Evolutionary conservation across 192 early-diverging fungal species (phyloP), one percentile per base, ranked within the genome.

Genomic region (Rhizophlyctis rosea): DNA sequence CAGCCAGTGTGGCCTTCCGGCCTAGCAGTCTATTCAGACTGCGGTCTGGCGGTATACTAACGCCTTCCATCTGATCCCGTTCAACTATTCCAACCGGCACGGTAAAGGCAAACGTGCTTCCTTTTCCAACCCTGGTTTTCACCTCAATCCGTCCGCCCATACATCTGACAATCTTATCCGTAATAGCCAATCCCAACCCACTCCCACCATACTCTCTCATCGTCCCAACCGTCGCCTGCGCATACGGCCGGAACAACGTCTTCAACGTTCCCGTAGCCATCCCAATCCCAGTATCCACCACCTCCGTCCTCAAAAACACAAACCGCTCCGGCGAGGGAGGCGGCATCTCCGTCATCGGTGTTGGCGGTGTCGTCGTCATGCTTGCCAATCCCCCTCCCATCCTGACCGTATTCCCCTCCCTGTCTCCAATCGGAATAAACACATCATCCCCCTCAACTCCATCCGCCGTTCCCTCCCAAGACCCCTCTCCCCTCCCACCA

Each of bases 141-240:
- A 34, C 59, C 14, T 24, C 55, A 25, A 70, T 54, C 9, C 29
- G 44, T 21, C 68, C 68, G n/a, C 62, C 62, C 68, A 70, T 70
- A 14, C 58, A 47, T 34, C 28, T 32, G 11, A 47, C 50, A 35
- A 70, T 56, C 56, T 59, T 11, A 4, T 70, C 34, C 33, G 61
- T 65, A 21, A 70, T 64, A 11, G 61, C 54, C 14, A 70, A 29
- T 4, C 68, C 68, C 1, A 70, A 62, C 1, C 68, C 68, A 52
- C 30, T 51, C 3, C 68, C 68, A 39, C 68, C 68, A 49, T 64
- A 63, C 36, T 70, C 68, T 13, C 68, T 61, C 9, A 23, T 29
- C 11, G 48, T 61, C 55, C 36, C 34, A 5, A 55, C 36, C 2
- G n/a, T n/a, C 29, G 68, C 68, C 34, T 64, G 62, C 4, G 62